These are phyloP conservation scores for Sporothrix inflata DNA, from an alignment of 2,329 filamentous ascomycete genomes.

Conservation along the genomic window DNA sequence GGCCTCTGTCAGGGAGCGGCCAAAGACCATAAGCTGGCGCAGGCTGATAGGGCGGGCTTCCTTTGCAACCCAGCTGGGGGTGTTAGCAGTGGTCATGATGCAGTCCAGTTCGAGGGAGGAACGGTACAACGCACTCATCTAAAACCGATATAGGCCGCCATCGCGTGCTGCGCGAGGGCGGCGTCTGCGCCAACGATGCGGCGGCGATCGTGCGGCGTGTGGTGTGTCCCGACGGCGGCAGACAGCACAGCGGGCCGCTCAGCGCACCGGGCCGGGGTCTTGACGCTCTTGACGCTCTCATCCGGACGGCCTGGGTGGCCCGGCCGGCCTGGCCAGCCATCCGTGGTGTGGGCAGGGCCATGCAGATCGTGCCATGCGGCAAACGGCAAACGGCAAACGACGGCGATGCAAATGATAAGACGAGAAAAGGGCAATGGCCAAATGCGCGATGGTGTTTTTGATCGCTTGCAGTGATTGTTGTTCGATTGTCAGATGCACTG, in stretches of 20 bases:
- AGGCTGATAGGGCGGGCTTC: conserved; percentile 95
- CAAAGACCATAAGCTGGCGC: conserved; percentile 96
- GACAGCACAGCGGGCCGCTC: background rate
- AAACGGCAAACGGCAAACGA: background rate
- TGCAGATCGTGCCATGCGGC: conserved; percentile 28
- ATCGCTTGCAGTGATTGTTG: too few species aligned
- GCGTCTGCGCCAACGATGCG: conserved; percentile 8
- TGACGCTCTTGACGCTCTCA: background rate
- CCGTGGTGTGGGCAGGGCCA: conserved; percentile 25
- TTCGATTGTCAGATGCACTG: background rate
- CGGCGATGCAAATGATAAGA: background rate
- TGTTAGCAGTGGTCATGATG: background rate
- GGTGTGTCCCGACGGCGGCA: background rate
- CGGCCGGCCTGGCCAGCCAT: conserved; percentile 28
- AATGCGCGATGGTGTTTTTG: background rate
- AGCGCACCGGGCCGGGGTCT: background rate
- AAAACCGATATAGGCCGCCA: conserved; percentile 67
- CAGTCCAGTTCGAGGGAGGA: too few species aligned
- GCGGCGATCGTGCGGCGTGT: conserved; percentile 6
- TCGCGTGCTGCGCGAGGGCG: conserved; percentile 38
- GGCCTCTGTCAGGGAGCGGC: conserved; percentile 85
- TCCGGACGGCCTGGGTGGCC: conserved; percentile 21
- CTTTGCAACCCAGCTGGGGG: conserved; percentile 80
- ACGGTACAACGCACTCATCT: conserved; percentile 68
- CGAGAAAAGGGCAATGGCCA: background rate